Base-by-base conservation (phyloP, 257 asterid genomes). In the Rehmannia glutinosa region DNA sequence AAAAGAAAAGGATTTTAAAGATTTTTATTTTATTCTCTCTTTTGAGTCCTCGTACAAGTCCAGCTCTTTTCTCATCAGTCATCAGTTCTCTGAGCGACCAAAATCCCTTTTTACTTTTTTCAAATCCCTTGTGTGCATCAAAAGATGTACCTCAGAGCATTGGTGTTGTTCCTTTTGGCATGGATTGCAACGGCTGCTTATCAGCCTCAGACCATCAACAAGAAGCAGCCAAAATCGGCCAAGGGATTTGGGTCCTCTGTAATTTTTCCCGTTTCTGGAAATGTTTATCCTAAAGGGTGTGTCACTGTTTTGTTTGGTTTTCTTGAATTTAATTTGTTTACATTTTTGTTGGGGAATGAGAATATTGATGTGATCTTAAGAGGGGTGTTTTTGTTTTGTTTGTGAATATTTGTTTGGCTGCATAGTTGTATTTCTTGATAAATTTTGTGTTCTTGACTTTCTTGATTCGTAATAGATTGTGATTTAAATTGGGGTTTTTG, bases 261-360 rank as follows among this genome's bases (percentile, higher is more conserved):
- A 62, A 25, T 89, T 71, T 84, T 89, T 55, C 97, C 95, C 4
- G 78, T 92, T 56, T 46, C 84, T 32, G 97, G 98, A 55, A 89
- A 87, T 76, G 96, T 89, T 70, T 92, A 87, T 84, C 98, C 98
- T 0, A 62, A 78, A 57, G 98, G 98, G 98, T 92, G 54, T 17
- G 73, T 0, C 16, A 10, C 52, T 32, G 21, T 17, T 59, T 9
- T 38, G 11, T 69, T 38, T 7, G 12, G 0, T 56, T 58, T 45
- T 10, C n/a, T 27, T 45, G 17, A 20, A n/a, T 64, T 56, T 64
- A 1, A 30, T 69, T 52, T 20, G 12, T 46, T 16, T 5, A 32
- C n/a, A 16, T 11, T 39, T 60, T 43, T 5, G 20, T 55, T 49
- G 43, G 16, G 35, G 25, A 45, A 58, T 62, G 23, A 23, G 45